Percentiles rank a stretch among this genome's conserved stretches.
These are phyloP conservation scores for Fallopia convolvulus DNA, from an alignment of 148 eudicot species.

Conservation along the genomic window DNA sequence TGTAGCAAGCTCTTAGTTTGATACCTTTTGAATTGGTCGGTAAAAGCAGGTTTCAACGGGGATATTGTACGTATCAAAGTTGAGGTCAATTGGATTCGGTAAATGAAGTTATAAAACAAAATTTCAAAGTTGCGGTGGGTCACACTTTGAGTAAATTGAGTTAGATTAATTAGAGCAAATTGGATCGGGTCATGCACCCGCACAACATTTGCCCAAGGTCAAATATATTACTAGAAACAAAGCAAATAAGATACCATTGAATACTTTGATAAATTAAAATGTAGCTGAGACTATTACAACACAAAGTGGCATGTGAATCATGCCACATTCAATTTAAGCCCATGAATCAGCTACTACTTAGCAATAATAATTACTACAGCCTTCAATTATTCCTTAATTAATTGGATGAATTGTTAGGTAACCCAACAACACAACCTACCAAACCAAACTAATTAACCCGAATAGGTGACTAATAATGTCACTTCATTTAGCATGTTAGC, in stretches of 20 bases:
- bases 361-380: neutral
- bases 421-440: neutral
- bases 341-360: neutral
- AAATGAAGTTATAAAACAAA: neutral
- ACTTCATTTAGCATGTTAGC: neutral
- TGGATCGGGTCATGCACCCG: neutral
- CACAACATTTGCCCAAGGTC: neutral
- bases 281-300: neutral
- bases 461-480: neutral
- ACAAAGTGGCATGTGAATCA: constrained; percentile 6
- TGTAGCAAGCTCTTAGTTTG: too few species aligned
- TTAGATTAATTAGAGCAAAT: neutral
- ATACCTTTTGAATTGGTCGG: neutral
- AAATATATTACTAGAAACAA: neutral
- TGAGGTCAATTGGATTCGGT: too few species aligned
- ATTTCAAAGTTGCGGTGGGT: neutral
- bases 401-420: neutral
- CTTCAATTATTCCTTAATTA: neutral
- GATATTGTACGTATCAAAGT: neutral
- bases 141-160: neutral
- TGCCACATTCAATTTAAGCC: neutral
- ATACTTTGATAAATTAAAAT: neutral
- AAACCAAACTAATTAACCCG: neutral
- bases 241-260: neutral
- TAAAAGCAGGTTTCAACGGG: neutral